These are phyloP conservation scores for Termitomyces sp. DNA, from an alignment of 1,284 basidiomycete genomes.

Conservation along the genomic window DNA sequence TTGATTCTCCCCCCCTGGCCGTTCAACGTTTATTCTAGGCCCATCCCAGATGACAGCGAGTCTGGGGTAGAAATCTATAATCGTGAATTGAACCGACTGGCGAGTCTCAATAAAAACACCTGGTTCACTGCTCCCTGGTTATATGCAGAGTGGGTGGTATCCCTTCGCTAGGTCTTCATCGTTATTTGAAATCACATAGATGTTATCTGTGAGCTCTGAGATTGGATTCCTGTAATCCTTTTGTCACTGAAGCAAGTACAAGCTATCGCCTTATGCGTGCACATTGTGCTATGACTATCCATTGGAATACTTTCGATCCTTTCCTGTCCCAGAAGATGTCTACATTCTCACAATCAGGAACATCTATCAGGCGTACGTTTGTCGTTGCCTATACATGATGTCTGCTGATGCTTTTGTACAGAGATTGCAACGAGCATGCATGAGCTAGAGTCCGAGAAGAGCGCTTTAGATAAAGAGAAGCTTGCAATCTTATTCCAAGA, in stretches of 20 bases:
- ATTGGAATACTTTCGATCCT: constrained; percentile 83
- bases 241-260: constrained; percentile 1
- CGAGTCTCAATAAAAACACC: constrained; percentile 51
- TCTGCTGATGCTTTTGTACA: constrained; percentile 22
- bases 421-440: constrained; percentile 69
- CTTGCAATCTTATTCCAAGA: constrained; percentile 69
- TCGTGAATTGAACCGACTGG: constrained; percentile 53
- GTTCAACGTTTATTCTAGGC: constrained; percentile 36
- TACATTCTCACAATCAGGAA: constrained; percentile 78
- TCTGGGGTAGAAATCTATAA: constrained; percentile 71
- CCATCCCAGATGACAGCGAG: constrained; percentile 70
- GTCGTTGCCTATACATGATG: neutral
- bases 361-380: constrained; percentile 67
- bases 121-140: constrained; percentile 96
- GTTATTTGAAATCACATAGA: constrained; percentile 28
- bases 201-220: constrained; percentile 53
- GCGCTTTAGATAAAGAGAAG: constrained; percentile 46
- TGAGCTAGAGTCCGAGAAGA: constrained; percentile 52
- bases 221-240: neutral
- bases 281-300: constrained; percentile 63
- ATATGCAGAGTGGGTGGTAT: constrained; percentile 74
- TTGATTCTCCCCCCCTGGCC: neutral
- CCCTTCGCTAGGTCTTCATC: neutral
- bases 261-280: constrained; percentile 85
- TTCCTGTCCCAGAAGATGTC: constrained; percentile 80